These are phyloP conservation scores for Puccinia horiana DNA, from an alignment of 1,284 basidiomycete species.

Conservation along the genomic window DNA sequence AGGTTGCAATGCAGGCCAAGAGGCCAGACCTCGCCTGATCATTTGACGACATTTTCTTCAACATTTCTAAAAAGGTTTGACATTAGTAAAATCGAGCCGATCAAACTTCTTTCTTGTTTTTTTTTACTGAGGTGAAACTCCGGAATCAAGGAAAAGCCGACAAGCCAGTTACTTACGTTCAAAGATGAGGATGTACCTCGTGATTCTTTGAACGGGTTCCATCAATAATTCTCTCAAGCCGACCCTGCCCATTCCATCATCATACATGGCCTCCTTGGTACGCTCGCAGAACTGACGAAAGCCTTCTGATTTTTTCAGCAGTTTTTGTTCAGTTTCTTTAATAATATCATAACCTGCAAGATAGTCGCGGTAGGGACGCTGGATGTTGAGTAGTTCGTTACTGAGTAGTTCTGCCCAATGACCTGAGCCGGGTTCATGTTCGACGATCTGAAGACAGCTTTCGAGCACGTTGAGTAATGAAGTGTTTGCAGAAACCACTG, in stretches of 20 bases:
- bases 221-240: constrained; percentile 92
- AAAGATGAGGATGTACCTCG: constrained; percentile 90
- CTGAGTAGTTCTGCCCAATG: constrained; percentile 27
- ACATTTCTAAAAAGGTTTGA: constrained; percentile 51
- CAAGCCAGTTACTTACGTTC: constrained; percentile 62
- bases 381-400: constrained; percentile 40
- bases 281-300: constrained; percentile 48
- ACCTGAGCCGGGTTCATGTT: background rate
- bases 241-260: constrained; percentile 59
- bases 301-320: constrained; percentile 44
- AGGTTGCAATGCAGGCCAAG: constrained; percentile 80
- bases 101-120: constrained; percentile 55
- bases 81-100: background rate
- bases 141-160: constrained; percentile 47
- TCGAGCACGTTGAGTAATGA: constrained; percentile 25
- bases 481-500: constrained; percentile 6
- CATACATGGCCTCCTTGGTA: constrained; percentile 49
- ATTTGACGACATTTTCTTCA: constrained; percentile 51
- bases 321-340: constrained; percentile 48
- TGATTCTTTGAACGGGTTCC: constrained; percentile 99
- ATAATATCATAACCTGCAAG: constrained; percentile 38
- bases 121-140: background rate
- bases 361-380: constrained; percentile 49
- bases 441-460: background rate
- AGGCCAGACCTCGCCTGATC: constrained; percentile 65